Base-by-base conservation (phyloP, 139 green algal genomes). In the Mesostigma viride region DNA sequence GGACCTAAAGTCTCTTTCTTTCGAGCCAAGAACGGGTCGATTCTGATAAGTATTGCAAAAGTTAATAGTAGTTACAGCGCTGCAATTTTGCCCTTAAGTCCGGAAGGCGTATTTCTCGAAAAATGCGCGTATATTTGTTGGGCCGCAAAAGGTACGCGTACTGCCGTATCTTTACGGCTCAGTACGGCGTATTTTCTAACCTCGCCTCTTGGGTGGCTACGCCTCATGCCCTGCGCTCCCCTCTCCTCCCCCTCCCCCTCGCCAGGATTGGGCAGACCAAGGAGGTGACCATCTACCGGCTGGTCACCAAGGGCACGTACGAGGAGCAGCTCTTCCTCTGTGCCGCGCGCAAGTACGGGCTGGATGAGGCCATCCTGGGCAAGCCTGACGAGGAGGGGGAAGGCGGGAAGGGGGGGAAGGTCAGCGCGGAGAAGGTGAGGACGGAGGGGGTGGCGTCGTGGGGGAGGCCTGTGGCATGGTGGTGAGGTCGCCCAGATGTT, bases 341-440 rank as follows among this genome's bases (percentile, higher is more conserved):
- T 8, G 75, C 82, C 45, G 80, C 67, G 35, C 67, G 78, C 22
- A 95, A 95, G 46, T 70, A 74, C 34, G 87, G 90, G 35, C 81
- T 96, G 32, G 90, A 96, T 65, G 87, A 96, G 71, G 91, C 90
- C 8, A 87, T 96, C 62, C 82, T 96, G 47, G 90, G 90, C 58
- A 61, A 71, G 11, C 20, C 30, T 14, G 33, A 61, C 1, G 58
- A 53, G 32, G 67, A 5, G 47, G 3, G 31, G 57, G 31, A 28
- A 5, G 35, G 34, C 34, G 35, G 3, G 28, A 17, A 24, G 47
- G 11, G 3, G 48, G 24, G 8, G 47, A 20, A 63, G 28, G 22
- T 27, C 24, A 24, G 2, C 8, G 27, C 1, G 56, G 24, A 35
- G 56, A 35, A 35, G 56, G 28, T 11, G 26, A 62, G 24, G 58